Conservation (phyloP, 1,139 yeast species). For the Taphrina sp. region DNA sequence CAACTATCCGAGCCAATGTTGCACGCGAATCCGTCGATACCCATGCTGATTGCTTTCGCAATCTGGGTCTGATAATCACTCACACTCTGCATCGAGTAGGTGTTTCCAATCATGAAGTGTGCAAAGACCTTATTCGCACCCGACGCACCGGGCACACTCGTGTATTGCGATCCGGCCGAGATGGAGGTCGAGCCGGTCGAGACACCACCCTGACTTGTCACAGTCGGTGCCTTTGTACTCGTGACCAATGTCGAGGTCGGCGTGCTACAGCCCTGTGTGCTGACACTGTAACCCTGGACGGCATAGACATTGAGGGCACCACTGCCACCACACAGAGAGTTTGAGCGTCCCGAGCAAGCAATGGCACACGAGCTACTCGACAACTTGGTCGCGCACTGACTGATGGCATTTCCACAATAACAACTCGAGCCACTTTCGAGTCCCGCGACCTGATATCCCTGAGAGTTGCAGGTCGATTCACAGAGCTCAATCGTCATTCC, state of each 20-base stretch:
- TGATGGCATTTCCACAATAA: not conserved
- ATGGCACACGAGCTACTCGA: not conserved
- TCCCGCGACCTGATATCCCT: constrained; percentile 2
- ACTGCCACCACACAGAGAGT: constrained; percentile 1
- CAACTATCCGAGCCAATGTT: constrained; percentile 34
- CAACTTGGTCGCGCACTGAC: not conserved
- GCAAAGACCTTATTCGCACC: constrained; percentile 34
- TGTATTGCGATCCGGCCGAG: constrained; percentile 5
- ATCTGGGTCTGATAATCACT: constrained; percentile 25
- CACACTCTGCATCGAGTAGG: constrained; percentile 1
- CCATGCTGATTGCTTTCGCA: constrained; percentile 24
- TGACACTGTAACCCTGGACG: constrained; percentile 1
- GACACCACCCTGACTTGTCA: not conserved
- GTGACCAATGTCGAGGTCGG: not conserved
- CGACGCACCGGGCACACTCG: constrained; percentile 15
- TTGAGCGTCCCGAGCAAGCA: constrained; percentile 1
- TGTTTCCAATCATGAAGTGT: constrained; percentile 35
- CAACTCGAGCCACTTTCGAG: constrained; percentile 4
- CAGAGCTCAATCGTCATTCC: constrained; percentile 1
- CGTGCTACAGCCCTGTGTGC: not conserved
- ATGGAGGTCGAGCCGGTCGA: constrained; percentile 4
- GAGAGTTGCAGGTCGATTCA: not conserved
- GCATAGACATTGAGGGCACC: constrained; percentile 7
- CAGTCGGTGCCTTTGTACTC: not conserved
- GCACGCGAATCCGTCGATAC: constrained; percentile 36